Evolutionary conservation across 129 eudicot species (phyloP), one percentile per base, ranked within the genome.

Genomic region (Solidago caesia): DNA sequence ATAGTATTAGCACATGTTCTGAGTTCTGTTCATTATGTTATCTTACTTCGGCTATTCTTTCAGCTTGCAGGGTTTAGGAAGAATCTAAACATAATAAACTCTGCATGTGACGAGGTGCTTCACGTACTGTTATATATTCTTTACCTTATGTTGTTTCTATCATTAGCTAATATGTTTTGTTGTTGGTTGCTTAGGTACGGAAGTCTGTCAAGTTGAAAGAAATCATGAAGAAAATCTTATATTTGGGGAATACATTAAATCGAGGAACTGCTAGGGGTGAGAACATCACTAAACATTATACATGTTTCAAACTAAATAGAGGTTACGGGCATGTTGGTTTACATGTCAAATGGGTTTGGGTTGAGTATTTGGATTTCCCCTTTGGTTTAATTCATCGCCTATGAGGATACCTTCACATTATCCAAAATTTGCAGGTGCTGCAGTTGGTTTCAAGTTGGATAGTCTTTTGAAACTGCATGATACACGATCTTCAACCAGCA

Each of bases 251-350:
- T 72, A 82, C 89, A 73, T 82, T 93, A 82, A 88, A 90, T 75
- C 90, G 84, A 67, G 96, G 98, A 83, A 90, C 98, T 80, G 97
- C 97, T 21, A 90, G 98, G 78, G 97, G 98, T 88, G 86, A 74
- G 79, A 62, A 81, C 46, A 33, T 42, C 14, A 29, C 64, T 75
- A 6, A 4, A 51, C 57, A 0, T 33, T 33, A 33, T 33, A 33
- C 39, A 33, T 33, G 39, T 33, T 1, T 33, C 8, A 6, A 11
- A 49, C 12, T 7, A 49, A n/a, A 49, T 49, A 49, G 56, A 49
- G 56, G n/a, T 51, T 51, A n/a, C 55, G 55, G 55, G 16, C 15
- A 0, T 14, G n/a, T 51, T 13, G 14, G 16, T 4, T 51, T 10
- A 51, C 57, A 6, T 4, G 57, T 51, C 15, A 51, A 51, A 51